A percentile compares a stretch with the other conserved stretches of the same genome.
Evolutionary conservation across 2,329 filamentous ascomycete species (phyloP).

Genomic region (Phyllosticta citriasiana): DNA sequence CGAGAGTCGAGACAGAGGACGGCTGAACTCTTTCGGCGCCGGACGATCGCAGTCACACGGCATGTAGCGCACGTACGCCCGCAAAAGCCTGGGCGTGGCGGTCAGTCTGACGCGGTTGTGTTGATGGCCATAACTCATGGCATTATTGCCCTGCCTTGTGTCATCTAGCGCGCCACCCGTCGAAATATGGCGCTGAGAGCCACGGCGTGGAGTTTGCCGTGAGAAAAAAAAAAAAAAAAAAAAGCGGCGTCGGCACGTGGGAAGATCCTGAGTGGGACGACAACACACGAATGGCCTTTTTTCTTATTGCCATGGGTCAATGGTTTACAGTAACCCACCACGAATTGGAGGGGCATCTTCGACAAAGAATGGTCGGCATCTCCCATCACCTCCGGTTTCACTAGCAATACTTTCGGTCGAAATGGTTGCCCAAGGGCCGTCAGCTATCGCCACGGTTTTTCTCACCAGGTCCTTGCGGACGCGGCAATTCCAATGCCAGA

Average conservation of each 20-base stretch:
- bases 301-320: not conserved
- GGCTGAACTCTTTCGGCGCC: not conserved
- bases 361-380: not conserved
- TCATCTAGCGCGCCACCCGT: not conserved
- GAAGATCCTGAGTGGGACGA: not conserved
- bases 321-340: not conserved
- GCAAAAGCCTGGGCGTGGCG: not conserved
- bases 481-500: not conserved
- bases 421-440: not conserved
- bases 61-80: not conserved
- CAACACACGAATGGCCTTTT: not conserved
- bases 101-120: not conserved
- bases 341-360: not conserved
- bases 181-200: not conserved
- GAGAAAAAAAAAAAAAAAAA: not conserved
- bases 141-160: not conserved
- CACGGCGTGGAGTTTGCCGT: not conserved
- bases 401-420: not conserved
- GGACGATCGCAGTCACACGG: not conserved
- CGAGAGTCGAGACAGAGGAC: not conserved
- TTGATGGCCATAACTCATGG: not conserved
- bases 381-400: not conserved
- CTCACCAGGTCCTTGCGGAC: not conserved
- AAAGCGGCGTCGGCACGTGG: not conserved
- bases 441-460: not conserved